Conservation (phyloP, 2,329 filamentous ascomycete genomes). For the Microsporum canis region DNA sequence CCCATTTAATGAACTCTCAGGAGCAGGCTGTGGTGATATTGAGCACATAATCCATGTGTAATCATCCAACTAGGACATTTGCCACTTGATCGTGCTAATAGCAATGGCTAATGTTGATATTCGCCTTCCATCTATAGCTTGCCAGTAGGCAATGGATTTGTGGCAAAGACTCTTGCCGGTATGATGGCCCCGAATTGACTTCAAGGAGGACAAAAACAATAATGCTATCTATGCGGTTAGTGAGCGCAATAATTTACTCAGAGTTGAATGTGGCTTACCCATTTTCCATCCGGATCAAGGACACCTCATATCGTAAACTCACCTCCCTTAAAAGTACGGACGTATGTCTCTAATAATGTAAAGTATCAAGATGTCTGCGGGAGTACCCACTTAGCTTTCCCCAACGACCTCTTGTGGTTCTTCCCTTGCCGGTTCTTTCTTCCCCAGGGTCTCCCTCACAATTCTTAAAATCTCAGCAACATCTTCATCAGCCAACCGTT, state of each 20-base stretch:
- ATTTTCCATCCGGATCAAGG: background rate
- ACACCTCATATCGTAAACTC: background rate
- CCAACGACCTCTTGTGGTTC: background rate
- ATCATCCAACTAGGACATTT: background rate
- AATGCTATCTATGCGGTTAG: background rate
- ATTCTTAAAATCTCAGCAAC: conserved; percentile 26
- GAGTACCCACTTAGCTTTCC: background rate
- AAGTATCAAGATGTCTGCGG: too few relatives aligned
- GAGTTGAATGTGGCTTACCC: background rate
- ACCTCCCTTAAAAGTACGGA: background rate
- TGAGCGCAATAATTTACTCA: background rate
- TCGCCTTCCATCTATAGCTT: background rate
- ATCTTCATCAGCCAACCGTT: conserved; percentile 30
- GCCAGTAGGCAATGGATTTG: background rate
- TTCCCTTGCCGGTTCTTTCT: conserved; percentile 9
- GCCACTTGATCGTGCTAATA: background rate
- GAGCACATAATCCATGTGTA: too few relatives aligned
- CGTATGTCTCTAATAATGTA: background rate
- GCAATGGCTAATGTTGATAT: background rate
- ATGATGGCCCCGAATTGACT: background rate
- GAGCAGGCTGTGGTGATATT: too few relatives aligned
- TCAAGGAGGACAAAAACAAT: background rate
- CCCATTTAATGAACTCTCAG: too few relatives aligned
- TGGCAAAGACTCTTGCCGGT: background rate
- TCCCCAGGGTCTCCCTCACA: conserved; percentile 26